Base-by-base conservation (phyloP, 305 asterid species). In the Caryopteris hybrid region DNA sequence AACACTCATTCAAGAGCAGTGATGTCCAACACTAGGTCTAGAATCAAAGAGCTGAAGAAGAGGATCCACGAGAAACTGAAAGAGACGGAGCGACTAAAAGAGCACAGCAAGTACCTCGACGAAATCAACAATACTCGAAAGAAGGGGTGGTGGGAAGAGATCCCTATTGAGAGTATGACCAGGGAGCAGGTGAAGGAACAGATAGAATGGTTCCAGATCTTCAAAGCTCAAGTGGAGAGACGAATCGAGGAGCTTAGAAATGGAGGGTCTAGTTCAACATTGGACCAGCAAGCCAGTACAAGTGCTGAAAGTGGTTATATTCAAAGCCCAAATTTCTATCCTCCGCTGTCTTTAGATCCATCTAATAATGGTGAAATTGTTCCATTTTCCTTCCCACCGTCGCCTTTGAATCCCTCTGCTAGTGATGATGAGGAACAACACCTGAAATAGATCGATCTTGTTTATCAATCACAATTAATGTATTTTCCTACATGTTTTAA, bases 141-240 rank as follows among this genome's bases (percentile, higher is more conserved):
- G 0, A 61, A 58, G 4, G 70, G 63, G n/a, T 53, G 73, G 77
- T 74, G 80, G 72, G 81, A 78, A 21, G 50, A 43, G 1, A 14
- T 48, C 4, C 29, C 61, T 0, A 42, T 73, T 0, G 76, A 78
- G 11, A 39, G 53, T 5, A n/a, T 78, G 16, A 18, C 20, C 5
- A 41, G 4, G 16, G 74, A 83, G 4, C 73, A 78, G 47, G 66
- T 75, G 3, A 17, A 1, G 33, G 62, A 57, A n/a, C 17, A 63
- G 70, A 78, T 10, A 4, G 43, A 39, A 4, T 72, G 51, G 59
- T 61, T 73, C 27, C 6, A 21, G 11, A 21, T 11, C 6, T 17
- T 55, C 45, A 43, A 7, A 16, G 31, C 50, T 38, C 71, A 47
- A 2, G 23, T 67, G 0, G 22, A 9, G 2, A 33, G 2, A 1